These are phyloP conservation scores for Sarcomyxa edulis DNA, from an alignment of 768 basidiomycete genomes.

Conservation along the genomic window DNA sequence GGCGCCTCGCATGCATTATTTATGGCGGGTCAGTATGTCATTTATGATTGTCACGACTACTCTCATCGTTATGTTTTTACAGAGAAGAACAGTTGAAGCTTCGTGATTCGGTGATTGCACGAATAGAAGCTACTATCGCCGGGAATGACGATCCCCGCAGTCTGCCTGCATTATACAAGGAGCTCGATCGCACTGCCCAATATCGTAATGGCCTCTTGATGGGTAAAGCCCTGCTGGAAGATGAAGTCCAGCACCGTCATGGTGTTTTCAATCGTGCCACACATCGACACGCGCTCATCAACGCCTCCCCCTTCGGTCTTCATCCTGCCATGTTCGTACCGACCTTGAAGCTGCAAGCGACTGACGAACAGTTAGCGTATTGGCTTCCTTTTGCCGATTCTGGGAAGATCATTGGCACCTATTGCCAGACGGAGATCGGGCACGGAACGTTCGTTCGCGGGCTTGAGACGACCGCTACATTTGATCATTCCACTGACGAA, in stretches of 20 bases:
- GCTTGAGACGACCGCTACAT: constrained; percentile 21
- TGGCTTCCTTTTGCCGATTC: constrained; percentile 19
- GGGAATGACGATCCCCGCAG: constrained; percentile 5
- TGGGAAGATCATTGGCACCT: constrained; percentile 17
- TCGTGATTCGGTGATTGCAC: too few species aligned
- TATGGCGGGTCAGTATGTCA: too few species aligned
- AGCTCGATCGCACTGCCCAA: constrained; percentile 13
- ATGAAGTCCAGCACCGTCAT: constrained; percentile 13
- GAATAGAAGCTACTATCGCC: too few species aligned
- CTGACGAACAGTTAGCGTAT: constrained; percentile 15
- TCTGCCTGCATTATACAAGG: constrained; percentile 12
- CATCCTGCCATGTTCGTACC: constrained; percentile 19
- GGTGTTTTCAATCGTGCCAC: constrained; percentile 11
- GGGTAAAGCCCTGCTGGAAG: constrained; percentile 14
- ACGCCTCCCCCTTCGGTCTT: constrained; percentile 20
- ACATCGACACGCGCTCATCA: constrained; percentile 12
- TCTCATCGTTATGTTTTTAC: too few species aligned
- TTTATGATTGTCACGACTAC: too few species aligned
- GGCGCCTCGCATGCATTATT: too few species aligned
- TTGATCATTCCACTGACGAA: constrained; percentile 15
- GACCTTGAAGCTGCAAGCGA: constrained; percentile 16
- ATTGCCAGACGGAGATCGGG: constrained; percentile 22
- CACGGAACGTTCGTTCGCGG: constrained; percentile 21
- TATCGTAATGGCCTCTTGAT: constrained; percentile 18
- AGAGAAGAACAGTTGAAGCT: too few species aligned